phyloP scores from a whole-genome alignment of 2,329 filamentous ascomycete species.

The Colletotrichum lini region DNA sequence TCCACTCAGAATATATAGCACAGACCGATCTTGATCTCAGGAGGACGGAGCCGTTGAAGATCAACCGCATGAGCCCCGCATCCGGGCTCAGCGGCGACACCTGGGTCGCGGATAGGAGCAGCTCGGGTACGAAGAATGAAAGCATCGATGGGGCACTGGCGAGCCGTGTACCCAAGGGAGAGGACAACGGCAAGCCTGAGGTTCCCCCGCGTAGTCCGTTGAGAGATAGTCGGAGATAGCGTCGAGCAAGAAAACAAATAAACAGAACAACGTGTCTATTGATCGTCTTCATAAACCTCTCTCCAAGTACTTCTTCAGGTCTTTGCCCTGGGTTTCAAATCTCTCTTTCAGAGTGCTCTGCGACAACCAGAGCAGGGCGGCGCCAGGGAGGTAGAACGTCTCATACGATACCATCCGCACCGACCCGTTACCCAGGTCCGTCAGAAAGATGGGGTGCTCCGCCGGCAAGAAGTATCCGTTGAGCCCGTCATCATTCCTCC shows the following conservation, averaged over 20 bases:
- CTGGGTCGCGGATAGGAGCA: conserved; percentile 15
- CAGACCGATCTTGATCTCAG: conserved; percentile 52
- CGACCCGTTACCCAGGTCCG: neutral
- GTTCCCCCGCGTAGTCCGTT: conserved; percentile 18
- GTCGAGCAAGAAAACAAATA: too few species aligned
- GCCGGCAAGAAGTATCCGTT: neutral
- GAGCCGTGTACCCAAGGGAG: conserved; percentile 23
- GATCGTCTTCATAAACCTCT: neutral
- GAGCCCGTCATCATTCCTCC: neutral
- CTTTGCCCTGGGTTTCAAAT: conserved; percentile 1
- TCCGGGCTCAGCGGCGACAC: conserved; percentile 45
- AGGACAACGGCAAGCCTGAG: conserved; percentile 8
- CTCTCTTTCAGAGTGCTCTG: neutral
- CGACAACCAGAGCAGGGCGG: neutral
- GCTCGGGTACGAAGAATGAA: neutral
- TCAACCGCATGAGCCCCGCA: conserved; percentile 46
- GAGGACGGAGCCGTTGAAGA: conserved; percentile 49
- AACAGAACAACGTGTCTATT: neutral
- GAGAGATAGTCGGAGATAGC: conserved; percentile 10
- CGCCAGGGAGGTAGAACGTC: neutral
- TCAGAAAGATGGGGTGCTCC: conserved; percentile 1
- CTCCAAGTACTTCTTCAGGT: neutral
- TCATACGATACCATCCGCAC: neutral
- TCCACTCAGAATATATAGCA: conserved; percentile 36
- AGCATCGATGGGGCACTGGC: conserved; percentile 1